Evolutionary conservation across 805 yeast species (phyloP).

Genomic region (Monosporozyma servazzii): DNA sequence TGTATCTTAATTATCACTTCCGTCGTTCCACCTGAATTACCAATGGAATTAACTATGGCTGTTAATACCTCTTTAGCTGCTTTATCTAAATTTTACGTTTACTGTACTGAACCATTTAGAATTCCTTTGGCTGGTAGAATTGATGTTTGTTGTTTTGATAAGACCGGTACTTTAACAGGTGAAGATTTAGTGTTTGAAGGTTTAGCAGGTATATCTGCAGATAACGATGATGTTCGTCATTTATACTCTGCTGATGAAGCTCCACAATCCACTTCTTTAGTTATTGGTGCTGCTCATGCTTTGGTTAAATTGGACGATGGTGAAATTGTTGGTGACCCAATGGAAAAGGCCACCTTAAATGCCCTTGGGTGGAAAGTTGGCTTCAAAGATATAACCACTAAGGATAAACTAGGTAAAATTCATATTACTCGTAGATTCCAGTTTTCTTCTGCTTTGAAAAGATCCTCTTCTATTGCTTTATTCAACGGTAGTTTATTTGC

Average conservation of each 20-base stretch:
- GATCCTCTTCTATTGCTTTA: slow-evolving; percentile 81
- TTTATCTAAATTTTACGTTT: slow-evolving; percentile 75
- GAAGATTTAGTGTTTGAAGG: slow-evolving; percentile 96
- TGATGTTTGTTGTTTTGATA: slow-evolving; percentile 97
- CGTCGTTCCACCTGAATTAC: slow-evolving; percentile 97
- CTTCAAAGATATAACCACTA: slow-evolving; percentile 59
- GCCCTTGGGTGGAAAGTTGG: slow-evolving; percentile 83
- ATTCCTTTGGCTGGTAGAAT: slow-evolving; percentile 96
- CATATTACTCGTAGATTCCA: slow-evolving; percentile 88
- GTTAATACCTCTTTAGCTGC: slow-evolving; percentile 88
- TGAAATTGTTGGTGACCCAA: slow-evolving; percentile 96
- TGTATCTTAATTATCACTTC: slow-evolving; percentile 94
- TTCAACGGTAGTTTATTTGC: slow-evolving; percentile 52
- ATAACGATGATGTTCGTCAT: slow-evolving; percentile 41
- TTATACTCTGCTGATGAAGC: slow-evolving; percentile 49
- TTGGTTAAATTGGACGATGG: slow-evolving; percentile 91
- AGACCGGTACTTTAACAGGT: slow-evolving; percentile 95
- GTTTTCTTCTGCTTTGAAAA: slow-evolving; percentile 89
- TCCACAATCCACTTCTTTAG: slow-evolving; percentile 58
- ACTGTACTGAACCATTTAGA: slow-evolving; percentile 97
- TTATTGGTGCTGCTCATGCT: slow-evolving; percentile 93
- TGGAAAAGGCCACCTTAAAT: slow-evolving; percentile 92
- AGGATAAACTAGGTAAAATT: slow-evolving; percentile 39
- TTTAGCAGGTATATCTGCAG: slow-evolving; percentile 63
- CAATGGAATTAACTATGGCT: slow-evolving; percentile 98